Conservation (phyloP, 257 asterid species). For the Lycium ferocissimum region DNA sequence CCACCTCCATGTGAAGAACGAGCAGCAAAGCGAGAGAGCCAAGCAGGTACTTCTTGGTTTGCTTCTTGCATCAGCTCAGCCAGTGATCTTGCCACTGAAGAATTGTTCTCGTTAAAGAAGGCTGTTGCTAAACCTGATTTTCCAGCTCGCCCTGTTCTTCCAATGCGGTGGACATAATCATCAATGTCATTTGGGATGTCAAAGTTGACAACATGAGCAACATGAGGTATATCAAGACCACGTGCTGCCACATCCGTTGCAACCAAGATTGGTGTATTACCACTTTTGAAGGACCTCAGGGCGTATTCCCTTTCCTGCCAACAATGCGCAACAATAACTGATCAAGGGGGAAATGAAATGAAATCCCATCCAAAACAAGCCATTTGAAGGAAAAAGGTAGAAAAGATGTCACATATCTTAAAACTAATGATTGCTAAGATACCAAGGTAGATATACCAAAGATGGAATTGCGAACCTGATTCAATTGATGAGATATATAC, state of each 20-base stretch:
- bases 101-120: constrained; percentile 79
- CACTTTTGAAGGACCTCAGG: constrained; percentile 81
- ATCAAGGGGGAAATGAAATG: not conserved
- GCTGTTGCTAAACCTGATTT: constrained; percentile 92
- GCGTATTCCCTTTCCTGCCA: constrained; percentile 91
- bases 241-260: constrained; percentile 99
- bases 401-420: not conserved
- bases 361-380: constrained; percentile 9
- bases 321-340: constrained; percentile 15
- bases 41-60: constrained; percentile 33
- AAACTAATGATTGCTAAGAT: not conserved
- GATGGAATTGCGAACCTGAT: not conserved
- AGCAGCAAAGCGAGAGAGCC: constrained; percentile 29
- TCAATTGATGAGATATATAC: not conserved
- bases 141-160: constrained; percentile 96
- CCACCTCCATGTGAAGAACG: constrained; percentile 25
- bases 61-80: constrained; percentile 92
- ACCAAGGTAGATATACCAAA: constrained; percentile 7
- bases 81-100: constrained; percentile 75
- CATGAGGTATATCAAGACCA: constrained; percentile 98
- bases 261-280: constrained; percentile 85
- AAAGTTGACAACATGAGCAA: constrained; percentile 89
- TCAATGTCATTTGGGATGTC: constrained; percentile 95
- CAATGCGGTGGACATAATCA: constrained; percentile 95
- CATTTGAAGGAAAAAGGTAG: not conserved